These are phyloP conservation scores for Diaporthe sp. DNA, from an alignment of 2,329 filamentous ascomycete genomes.

Conservation along the genomic window DNA sequence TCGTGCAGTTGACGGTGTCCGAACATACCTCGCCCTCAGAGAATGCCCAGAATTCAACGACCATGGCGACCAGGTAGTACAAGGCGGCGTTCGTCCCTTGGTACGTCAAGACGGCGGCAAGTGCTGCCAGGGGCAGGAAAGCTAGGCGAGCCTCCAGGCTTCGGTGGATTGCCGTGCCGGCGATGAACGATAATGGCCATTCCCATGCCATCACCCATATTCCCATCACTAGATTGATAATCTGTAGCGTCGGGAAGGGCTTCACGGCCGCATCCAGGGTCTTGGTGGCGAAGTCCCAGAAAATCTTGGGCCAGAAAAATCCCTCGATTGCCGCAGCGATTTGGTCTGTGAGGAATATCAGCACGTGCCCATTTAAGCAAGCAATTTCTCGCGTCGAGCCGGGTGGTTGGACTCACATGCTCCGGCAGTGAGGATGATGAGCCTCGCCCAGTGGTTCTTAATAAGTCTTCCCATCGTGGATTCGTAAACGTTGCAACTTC, in stretches of 20 bases:
- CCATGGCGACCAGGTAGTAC: constrained; percentile 90
- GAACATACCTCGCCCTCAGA: constrained; percentile 92
- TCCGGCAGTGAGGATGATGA: constrained; percentile 91
- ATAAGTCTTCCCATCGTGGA: constrained; percentile 92
- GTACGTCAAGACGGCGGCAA: constrained; percentile 85
- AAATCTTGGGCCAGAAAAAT: constrained; percentile 99
- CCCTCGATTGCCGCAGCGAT: constrained; percentile 84
- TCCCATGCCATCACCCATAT: constrained; percentile 86
- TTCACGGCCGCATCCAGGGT: constrained; percentile 89
- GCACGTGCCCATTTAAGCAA: neutral
- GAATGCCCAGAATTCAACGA: constrained; percentile 96
- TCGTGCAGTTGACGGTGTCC: neutral
- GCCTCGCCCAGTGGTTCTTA: constrained; percentile 98
- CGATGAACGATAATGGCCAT: constrained; percentile 86
- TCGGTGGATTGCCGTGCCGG: constrained; percentile 83
- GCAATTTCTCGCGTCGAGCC: too few relatives aligned
- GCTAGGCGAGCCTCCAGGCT: constrained; percentile 90
- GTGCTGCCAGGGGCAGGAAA: constrained; percentile 82
- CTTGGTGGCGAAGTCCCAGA: constrained; percentile 96
- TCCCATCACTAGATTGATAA: constrained; percentile 88
- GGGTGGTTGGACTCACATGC: constrained; percentile 68
- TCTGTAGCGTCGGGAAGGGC: constrained; percentile 89
- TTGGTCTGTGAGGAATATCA: constrained; percentile 76
- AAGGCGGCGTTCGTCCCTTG: constrained; percentile 93
- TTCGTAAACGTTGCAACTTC: constrained; percentile 32